A percentile compares a stretch with the other conserved stretches of the same genome.
phyloP scores from a whole-genome alignment of 495 filamentous ascomycete species.

The Lepidopterella palustris region DNA sequence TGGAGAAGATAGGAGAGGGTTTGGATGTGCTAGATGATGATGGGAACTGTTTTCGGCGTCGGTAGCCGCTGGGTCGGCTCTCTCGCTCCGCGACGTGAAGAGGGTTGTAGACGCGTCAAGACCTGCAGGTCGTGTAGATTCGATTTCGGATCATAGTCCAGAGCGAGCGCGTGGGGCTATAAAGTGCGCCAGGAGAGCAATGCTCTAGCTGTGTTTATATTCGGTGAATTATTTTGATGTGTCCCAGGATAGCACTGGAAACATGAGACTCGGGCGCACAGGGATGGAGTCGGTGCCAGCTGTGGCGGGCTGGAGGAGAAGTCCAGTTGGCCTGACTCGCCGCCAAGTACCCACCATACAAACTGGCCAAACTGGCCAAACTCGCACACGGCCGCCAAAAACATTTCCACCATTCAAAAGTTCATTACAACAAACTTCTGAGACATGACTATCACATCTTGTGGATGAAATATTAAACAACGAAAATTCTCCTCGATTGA shows the following conservation, averaged over 20 bases:
- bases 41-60: constrained; percentile 8
- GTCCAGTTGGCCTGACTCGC: no score
- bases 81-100: constrained; percentile 11
- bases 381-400: no score
- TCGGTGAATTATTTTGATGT: neutral
- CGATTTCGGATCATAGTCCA: neutral
- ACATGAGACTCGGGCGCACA: neutral
- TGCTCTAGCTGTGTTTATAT: neutral
- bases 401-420: no score
- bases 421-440: no score
- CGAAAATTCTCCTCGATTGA: no score
- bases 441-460: no score
- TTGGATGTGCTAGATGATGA: neutral
- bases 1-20: neutral
- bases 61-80: constrained; percentile 17
- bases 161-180: neutral
- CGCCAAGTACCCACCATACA: no score
- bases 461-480: no score
- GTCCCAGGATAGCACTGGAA: neutral
- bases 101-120: constrained; percentile 21
- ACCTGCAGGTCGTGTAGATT: constrained; percentile 1
- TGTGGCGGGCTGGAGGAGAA: neutral
- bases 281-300: neutral
- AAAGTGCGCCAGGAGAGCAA: neutral
- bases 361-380: no score